Conservation (phyloP, 176 grass and related monocot genomes). For the Dendrocalamus sinicus region DNA sequence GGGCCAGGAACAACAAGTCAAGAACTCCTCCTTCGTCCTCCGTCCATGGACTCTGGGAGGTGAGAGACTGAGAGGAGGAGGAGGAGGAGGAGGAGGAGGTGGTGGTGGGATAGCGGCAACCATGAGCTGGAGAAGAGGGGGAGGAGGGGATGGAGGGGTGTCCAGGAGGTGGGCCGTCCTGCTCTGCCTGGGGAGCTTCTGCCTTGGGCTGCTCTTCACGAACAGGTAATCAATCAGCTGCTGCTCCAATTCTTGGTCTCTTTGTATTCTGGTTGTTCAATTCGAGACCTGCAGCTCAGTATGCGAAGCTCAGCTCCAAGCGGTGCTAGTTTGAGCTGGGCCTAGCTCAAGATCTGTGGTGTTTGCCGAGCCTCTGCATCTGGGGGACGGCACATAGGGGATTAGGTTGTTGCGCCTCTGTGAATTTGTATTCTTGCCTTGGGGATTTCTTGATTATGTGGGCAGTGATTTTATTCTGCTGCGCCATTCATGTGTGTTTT, state of each 20-base stretch:
- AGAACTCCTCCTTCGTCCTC: not conserved
- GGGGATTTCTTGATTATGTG: slow-evolving; percentile 27
- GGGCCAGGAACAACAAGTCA: not conserved
- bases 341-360: slow-evolving; percentile 22
- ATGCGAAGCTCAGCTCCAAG: not conserved
- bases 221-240: slow-evolving; percentile 59
- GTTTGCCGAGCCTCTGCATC: slow-evolving; percentile 8
- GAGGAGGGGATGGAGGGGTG: slow-evolving; percentile 51
- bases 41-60: not conserved
- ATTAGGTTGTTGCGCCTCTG: not conserved
- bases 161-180: slow-evolving; percentile 76
- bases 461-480: not conserved
- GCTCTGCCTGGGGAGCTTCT: slow-evolving; percentile 97
- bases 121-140: slow-evolving; percentile 59
- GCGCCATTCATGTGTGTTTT: not conserved
- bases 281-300: not conserved
- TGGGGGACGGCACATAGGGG: not conserved
- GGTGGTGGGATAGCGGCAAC: not conserved
- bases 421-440: slow-evolving; percentile 17
- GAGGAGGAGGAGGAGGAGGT: not conserved
- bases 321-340: not conserved
- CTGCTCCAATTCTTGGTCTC: slow-evolving; percentile 18
- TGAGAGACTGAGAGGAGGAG: not conserved
- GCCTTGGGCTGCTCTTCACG: slow-evolving; percentile 93
- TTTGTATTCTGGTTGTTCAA: not conserved